Base-by-base conservation (phyloP, 2,329 filamentous ascomycete species). In the Fusarium torreyae region DNA sequence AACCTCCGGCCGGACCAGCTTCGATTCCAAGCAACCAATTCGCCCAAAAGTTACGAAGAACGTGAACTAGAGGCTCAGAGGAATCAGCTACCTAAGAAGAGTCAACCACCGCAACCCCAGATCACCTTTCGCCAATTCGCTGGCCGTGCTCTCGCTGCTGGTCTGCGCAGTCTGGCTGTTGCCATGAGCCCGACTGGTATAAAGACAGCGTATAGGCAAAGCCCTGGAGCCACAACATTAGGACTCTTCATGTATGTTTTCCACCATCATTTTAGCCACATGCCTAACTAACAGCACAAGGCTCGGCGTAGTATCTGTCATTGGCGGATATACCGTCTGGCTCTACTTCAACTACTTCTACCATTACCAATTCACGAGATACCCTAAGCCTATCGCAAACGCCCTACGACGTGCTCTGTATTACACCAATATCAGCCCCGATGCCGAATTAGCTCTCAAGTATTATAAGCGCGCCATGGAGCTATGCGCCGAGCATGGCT, bases 351-450 rank as follows among this genome's bases (percentile, higher is more conserved):
- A 80, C 68, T 86, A 86, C 69, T 89, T 88, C 76, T 84, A 88
- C 73, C 82, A 84, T 54, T 75, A 80, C 28, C 83, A 88, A 60
- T 87, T 88, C 72, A 88, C 85, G 51, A 82, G 80, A 61, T 89
- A 85, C 76, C 93, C 93, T 4, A 88, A 92, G 42, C 85, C 89
- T 2, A 89, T 95, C 34, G 92, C 92, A 11, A 90, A 92, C 74
- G 89, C 92, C 64, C 85, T 99, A 46, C 92, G 96, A 33, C 88
- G 90, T 70, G 96, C 94, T 0, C 83, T 98, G 26, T 98, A 95
- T 82, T 97, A 93, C 80, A 93, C 91, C 70, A 94, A 96, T 75
- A 88, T 91, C 68, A 85, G 88, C 39, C 86, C 92, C 6, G 91
- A 97, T 62, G 89, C 93, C 4, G 87, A 91, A 61, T 86, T 92